Base-by-base conservation (phyloP, 75 land plant species). In the Picea sitchensis region DNA sequence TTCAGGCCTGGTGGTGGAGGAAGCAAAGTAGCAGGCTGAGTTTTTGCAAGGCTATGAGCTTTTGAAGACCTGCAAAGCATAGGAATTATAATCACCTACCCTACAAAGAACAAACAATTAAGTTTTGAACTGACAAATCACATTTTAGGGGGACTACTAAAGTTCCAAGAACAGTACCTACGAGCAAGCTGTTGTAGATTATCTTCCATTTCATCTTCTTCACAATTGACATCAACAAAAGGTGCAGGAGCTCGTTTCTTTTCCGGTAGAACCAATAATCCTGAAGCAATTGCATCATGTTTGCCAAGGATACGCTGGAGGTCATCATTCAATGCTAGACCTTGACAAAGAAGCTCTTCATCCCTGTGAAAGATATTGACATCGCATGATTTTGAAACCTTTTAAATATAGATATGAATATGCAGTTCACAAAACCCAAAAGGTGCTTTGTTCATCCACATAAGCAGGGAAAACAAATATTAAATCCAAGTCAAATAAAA, bases 281-380 rank as follows among this genome's bases (percentile, higher is more conserved):
- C 98, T 11, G 91, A 91, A 77, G 89, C 86, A 85, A 94, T 83
- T 14, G 88, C 85, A 82, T 96, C 98, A 87, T 94, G 95, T 79
- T 88, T 94, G 15, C 88, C 90, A 32, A 96, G 86, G 7, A 96
- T 83, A 20, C 92, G 86, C 83, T 96, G 90, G 83, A 96, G 79
- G 59, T 96, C 95, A 85, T 96, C 99, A 91, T 94, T 96, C 83
- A 96, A 68, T 62, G 93, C 82, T 20, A 96, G 80, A 51, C 95
- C 99, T 83, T 89, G 95, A 73, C 87, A 79, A 51, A 96, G 87
- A 61, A 96, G 81, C 71, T 90, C 91, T 61, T 96, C 99, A 83
- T 96, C 91, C 75, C 99, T 96, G 86, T n/a, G 69, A 18, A 21
- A 68, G 67, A 14, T 51, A 51, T 51, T 51, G 56, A 51, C 56